phyloP scores from a whole-genome alignment of 2,329 filamentous ascomycete species.

The Colletotrichum spinosum region DNA sequence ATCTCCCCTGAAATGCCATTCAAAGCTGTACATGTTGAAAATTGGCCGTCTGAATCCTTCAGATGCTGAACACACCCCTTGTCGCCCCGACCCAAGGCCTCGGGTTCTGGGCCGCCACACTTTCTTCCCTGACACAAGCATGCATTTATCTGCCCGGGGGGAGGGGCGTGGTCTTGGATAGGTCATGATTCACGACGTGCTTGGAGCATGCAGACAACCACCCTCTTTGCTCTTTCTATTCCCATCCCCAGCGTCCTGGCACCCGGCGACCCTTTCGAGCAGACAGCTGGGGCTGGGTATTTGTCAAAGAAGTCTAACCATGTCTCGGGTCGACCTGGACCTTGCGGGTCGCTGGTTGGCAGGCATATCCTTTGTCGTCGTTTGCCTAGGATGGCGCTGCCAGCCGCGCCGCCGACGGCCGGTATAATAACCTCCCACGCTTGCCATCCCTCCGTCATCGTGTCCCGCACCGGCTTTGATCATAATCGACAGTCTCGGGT shows the following conservation, averaged over 20 bases:
- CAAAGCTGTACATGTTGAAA: conserved; percentile 2
- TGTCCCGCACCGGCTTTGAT: conserved; percentile 24
- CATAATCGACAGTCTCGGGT: conserved; percentile 2
- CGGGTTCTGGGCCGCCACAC: conserved; percentile 37
- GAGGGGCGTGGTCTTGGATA: conserved; percentile 16
- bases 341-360: conserved; percentile 24
- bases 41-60: conserved; percentile 20
- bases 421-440: conserved; percentile 35
- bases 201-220: conserved; percentile 1
- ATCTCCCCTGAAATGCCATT: background rate
- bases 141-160: conserved; percentile 13
- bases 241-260: background rate
- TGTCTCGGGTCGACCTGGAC: conserved; percentile 32
- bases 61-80: conserved; percentile 4
- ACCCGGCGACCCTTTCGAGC: conserved; percentile 2
- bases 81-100: conserved; percentile 35
- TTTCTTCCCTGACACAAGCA: conserved; percentile 33
- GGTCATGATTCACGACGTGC: conserved; percentile 33
- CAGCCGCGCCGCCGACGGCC: conserved; percentile 22
- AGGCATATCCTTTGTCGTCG: conserved; percentile 36
- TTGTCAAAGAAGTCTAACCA: conserved; percentile 37
- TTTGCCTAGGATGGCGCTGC: conserved; percentile 31
- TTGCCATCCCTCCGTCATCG: conserved; percentile 20
- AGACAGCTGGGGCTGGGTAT: conserved; percentile 32
- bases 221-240: background rate